Conservation (phyloP, 495 filamentous ascomycete species). For the Aspergillus incahuasiensis region DNA sequence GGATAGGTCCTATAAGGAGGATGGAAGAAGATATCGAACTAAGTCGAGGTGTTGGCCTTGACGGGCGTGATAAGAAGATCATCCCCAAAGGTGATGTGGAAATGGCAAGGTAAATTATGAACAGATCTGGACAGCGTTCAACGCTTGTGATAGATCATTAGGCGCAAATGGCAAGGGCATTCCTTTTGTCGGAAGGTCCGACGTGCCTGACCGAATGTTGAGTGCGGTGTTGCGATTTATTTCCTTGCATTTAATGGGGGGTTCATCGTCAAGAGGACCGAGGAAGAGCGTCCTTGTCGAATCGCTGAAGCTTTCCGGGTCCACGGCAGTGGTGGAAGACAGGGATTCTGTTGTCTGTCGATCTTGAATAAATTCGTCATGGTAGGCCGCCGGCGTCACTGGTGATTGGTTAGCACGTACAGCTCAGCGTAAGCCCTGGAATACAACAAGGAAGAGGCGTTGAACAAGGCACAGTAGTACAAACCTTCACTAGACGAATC, state of each 20-base stretch:
- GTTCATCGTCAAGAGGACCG: slow-evolving; percentile 27
- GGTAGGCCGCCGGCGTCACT: slow-evolving; percentile 16
- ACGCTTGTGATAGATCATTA: slow-evolving; percentile 39
- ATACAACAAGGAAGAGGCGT: background rate
- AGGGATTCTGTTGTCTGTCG: slow-evolving; percentile 32
- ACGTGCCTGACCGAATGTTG: slow-evolving; percentile 28
- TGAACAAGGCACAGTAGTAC: slow-evolving; percentile 10
- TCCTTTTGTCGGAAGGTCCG: slow-evolving; percentile 25
- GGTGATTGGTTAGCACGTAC: slow-evolving; percentile 14
- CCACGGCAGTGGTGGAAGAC: slow-evolving; percentile 39
- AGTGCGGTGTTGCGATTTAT: slow-evolving; percentile 34
- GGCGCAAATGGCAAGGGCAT: slow-evolving; percentile 34
- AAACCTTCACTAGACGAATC: slow-evolving; percentile 25
- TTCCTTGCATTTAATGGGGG: slow-evolving; percentile 35
- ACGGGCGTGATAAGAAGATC: slow-evolving; percentile 9
- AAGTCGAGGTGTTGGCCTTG: slow-evolving; percentile 2
- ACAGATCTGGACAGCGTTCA: slow-evolving; percentile 41
- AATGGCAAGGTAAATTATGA: slow-evolving; percentile 15
- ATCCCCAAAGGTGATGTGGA: slow-evolving; percentile 13
- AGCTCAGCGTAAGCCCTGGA: background rate
- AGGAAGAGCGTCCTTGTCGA: slow-evolving; percentile 39
- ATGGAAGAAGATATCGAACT: slow-evolving; percentile 1
- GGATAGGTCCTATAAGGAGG: background rate
- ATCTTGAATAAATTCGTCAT: slow-evolving; percentile 23
- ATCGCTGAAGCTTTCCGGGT: slow-evolving; percentile 35